A percentile compares a stretch with the other conserved stretches of the same genome.
Evolutionary conservation across 768 basidiomycete genomes (phyloP).

Genomic region (Mrakia hoshinonis): DNA sequence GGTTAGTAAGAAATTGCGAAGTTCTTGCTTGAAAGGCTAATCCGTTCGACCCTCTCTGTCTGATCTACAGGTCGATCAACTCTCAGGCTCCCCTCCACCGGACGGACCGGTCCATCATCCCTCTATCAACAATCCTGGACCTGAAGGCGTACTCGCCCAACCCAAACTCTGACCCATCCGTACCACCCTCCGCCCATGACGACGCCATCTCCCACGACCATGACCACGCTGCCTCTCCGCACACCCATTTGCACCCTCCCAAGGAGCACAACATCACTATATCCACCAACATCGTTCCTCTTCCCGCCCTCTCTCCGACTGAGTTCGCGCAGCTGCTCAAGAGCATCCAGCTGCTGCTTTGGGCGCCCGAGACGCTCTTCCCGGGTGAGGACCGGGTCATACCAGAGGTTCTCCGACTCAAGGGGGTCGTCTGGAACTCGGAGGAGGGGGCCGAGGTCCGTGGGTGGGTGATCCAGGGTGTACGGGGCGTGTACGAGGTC

Average conservation of each 20-base stretch:
- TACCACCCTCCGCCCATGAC: slow-evolving; percentile 9
- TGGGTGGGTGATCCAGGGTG: slow-evolving; percentile 77
- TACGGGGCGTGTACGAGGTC: slow-evolving; percentile 81
- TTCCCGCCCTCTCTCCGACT: slow-evolving; percentile 51
- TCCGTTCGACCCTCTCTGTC: not conserved
- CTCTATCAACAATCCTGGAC: slow-evolving; percentile 64
- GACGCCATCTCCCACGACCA: slow-evolving; percentile 6
- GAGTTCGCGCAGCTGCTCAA: slow-evolving; percentile 56
- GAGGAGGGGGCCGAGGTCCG: slow-evolving; percentile 39
- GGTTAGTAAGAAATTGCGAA: slow-evolving; percentile 31
- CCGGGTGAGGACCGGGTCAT: slow-evolving; percentile 35
- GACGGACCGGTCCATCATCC: slow-evolving; percentile 64
- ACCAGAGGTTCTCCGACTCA: slow-evolving; percentile 66
- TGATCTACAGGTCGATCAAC: slow-evolving; percentile 23
- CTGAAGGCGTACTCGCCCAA: slow-evolving; percentile 65
- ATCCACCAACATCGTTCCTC: slow-evolving; percentile 58
- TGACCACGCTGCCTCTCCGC: too few relatives aligned
- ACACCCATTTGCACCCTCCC: slow-evolving; percentile 31
- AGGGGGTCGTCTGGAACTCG: slow-evolving; percentile 57
- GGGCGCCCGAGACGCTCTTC: slow-evolving; percentile 57
- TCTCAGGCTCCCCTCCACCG: slow-evolving; percentile 11
- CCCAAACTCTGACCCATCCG: slow-evolving; percentile 34
- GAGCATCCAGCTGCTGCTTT: slow-evolving; percentile 73
- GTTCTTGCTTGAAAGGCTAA: not conserved
- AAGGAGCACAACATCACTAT: slow-evolving; percentile 44